These are phyloP conservation scores for Cordyceps pruinosa DNA, from an alignment of 2,329 filamentous ascomycete species.

Conservation along the genomic window DNA sequence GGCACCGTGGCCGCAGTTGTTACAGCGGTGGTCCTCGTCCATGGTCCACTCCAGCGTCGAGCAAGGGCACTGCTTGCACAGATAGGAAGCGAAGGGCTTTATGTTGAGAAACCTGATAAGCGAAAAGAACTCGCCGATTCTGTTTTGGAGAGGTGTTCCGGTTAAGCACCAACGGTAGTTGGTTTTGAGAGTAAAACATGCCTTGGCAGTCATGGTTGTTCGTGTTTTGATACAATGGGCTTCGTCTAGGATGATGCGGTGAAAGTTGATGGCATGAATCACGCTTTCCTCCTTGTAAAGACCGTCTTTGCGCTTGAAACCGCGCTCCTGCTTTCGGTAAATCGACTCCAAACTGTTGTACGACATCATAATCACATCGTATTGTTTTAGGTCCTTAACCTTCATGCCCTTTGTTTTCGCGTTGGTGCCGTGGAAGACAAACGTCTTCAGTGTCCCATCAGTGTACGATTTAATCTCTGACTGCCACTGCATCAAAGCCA, in stretches of 20 bases:
- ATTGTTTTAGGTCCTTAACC: conserved; percentile 67
- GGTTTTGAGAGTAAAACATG: conserved; percentile 84
- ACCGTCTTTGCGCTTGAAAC: conserved; percentile 73
- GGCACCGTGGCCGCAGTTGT: conserved; percentile 45
- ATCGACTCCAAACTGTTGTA: conserved; percentile 90
- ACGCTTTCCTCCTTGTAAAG: conserved; percentile 72
- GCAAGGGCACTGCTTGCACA: conserved; percentile 83
- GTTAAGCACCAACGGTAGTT: conserved; percentile 93
- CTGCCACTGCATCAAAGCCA: conserved; percentile 94
- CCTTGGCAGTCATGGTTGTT: conserved; percentile 85
- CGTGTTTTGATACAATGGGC: conserved; percentile 91
- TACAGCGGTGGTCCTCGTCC: conserved; percentile 64
- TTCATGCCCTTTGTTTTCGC: conserved; percentile 71
- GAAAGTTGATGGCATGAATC: conserved; percentile 81
- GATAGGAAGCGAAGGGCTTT: conserved; percentile 83
- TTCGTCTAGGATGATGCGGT: conserved; percentile 89
- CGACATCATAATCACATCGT: conserved; percentile 94
- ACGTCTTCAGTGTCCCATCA: conserved; percentile 79
- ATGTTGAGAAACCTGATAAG: conserved; percentile 86
- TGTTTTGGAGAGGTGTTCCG: conserved; percentile 91
- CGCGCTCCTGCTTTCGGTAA: conserved; percentile 86
- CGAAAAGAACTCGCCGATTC: conserved; percentile 96
- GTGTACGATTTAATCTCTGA: conserved; percentile 76
- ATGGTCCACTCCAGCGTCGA: conserved; percentile 78
- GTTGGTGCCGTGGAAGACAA: conserved; percentile 86